These are phyloP conservation scores for Blastocystis sp. DNA, from an alignment of 352 stramenopile species.

Conservation along the genomic window DNA sequence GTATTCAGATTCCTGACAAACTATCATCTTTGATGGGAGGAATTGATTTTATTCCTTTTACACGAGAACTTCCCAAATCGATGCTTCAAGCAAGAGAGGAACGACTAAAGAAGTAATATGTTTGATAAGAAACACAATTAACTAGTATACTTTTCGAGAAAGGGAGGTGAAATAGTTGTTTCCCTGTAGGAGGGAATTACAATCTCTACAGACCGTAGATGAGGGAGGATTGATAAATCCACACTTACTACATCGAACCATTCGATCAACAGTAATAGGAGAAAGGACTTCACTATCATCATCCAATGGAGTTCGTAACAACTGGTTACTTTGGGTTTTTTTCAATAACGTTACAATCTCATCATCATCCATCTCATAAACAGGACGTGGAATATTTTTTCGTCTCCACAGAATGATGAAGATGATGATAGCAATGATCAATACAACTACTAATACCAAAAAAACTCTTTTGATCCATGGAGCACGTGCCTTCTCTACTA, in stretches of 20 bases:
- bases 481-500: neutral
- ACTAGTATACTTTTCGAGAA: constrained; percentile 48
- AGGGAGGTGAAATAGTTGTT: constrained; percentile 10
- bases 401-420: neutral
- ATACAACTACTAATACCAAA: neutral
- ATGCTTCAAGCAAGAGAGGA: constrained; percentile 10
- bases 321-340: neutral
- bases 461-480: neutral
- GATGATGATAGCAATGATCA: neutral
- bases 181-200: neutral
- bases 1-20: constrained; percentile 82
- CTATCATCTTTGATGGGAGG: constrained; percentile 94
- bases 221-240: constrained; percentile 40
- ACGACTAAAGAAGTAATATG: neutral
- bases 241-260: constrained; percentile 30
- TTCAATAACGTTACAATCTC: constrained; percentile 41
- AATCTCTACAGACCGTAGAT: constrained; percentile 7
- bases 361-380: constrained; percentile 17
- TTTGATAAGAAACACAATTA: neutral
- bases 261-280: neutral
- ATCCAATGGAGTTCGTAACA: neutral
- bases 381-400: neutral
- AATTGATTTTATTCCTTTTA: constrained; percentile 91
- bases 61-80: too few species aligned
- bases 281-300: neutral